A percentile compares a stretch with the other conserved stretches of the same genome.
phyloP scores from a whole-genome alignment of 176 grass and related monocot species.

The Tuctoria greenei region DNA sequence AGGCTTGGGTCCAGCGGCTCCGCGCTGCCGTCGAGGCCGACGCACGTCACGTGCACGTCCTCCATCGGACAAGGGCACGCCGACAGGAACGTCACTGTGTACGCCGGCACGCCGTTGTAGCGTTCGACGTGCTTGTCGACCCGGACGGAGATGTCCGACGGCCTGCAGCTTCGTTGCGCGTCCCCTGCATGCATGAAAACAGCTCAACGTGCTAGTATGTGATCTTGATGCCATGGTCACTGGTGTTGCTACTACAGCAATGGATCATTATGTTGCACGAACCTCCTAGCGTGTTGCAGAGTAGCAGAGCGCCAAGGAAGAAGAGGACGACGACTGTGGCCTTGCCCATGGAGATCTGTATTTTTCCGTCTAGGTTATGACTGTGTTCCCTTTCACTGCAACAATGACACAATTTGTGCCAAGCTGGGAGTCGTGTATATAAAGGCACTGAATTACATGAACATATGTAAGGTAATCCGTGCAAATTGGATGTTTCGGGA shows the following conservation, averaged over 20 bases:
- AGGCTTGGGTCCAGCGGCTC: slow-evolving; percentile 27
- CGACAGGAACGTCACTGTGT: slow-evolving; percentile 36
- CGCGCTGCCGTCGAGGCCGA: slow-evolving; percentile 46
- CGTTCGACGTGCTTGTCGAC: slow-evolving; percentile 31
- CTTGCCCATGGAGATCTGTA: neutral
- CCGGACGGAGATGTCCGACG: slow-evolving; percentile 27
- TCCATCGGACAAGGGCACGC: slow-evolving; percentile 41
- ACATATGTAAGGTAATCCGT: too few relatives aligned
- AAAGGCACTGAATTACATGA: too few relatives aligned
- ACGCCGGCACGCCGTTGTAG: slow-evolving; percentile 42
- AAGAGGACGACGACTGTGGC: neutral
- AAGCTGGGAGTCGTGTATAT: too few relatives aligned
- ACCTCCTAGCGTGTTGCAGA: too few relatives aligned
- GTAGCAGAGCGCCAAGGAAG: neutral
- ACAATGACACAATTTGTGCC: too few relatives aligned
- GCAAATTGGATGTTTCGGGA: too few relatives aligned
- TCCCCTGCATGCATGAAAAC: neutral
- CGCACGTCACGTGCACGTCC: slow-evolving; percentile 39
- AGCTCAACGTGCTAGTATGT: too few relatives aligned
- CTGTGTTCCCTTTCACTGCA: too few relatives aligned
- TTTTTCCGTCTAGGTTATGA: too few relatives aligned
- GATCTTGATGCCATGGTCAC: neutral
- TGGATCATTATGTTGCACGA: too few relatives aligned
- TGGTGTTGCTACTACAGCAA: too few relatives aligned
- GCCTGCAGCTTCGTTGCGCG: neutral